Evolutionary conservation across 495 filamentous ascomycete genomes (phyloP).

Genomic region (Hypoxylon rickii): DNA sequence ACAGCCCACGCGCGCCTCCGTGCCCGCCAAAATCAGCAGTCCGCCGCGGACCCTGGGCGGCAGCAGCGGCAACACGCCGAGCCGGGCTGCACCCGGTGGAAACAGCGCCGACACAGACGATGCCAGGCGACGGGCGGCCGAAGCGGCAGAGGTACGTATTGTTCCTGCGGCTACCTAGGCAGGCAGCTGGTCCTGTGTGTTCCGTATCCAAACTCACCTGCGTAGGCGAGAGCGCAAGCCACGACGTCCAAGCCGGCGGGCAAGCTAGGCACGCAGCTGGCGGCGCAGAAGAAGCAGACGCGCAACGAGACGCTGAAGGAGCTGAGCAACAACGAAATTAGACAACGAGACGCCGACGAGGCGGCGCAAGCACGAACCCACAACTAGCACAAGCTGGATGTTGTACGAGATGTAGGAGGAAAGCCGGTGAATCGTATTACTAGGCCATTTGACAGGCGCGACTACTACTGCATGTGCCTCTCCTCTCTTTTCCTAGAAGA

Average conservation of each 20-base stretch:
- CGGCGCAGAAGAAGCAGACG: conserved; percentile 69
- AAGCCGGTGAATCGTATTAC: too few species aligned
- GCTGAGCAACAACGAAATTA: conserved; percentile 59
- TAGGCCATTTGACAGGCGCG: conserved; percentile 18
- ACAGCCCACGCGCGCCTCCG: conserved; percentile 39
- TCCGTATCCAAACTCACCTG: conserved; percentile 2
- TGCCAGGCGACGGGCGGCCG: conserved; percentile 63
- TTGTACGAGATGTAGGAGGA: too few species aligned
- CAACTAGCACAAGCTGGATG: conserved; percentile 44
- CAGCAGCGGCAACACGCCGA: not conserved
- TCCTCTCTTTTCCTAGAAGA: too few species aligned
- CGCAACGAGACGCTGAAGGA: conserved; percentile 61
- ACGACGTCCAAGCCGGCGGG: conserved; percentile 49
- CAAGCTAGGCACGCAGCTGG: conserved; percentile 65
- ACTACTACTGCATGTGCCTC: too few species aligned
- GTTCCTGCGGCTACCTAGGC: not conserved
- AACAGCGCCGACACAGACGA: conserved; percentile 45
- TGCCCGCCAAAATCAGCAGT: conserved; percentile 50
- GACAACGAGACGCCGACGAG: conserved; percentile 62
- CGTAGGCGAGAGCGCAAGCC: conserved; percentile 52
- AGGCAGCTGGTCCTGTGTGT: not conserved
- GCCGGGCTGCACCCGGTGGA: too few species aligned
- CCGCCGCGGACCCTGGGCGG: conserved; percentile 63
- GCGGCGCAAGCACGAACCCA: conserved; percentile 55
- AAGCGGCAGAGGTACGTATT: conserved; percentile 66